Evolutionary conservation across 225 moss, liverwort and hornwort genomes (phyloP).

Genomic region (Thuidium tamariscinum): DNA sequence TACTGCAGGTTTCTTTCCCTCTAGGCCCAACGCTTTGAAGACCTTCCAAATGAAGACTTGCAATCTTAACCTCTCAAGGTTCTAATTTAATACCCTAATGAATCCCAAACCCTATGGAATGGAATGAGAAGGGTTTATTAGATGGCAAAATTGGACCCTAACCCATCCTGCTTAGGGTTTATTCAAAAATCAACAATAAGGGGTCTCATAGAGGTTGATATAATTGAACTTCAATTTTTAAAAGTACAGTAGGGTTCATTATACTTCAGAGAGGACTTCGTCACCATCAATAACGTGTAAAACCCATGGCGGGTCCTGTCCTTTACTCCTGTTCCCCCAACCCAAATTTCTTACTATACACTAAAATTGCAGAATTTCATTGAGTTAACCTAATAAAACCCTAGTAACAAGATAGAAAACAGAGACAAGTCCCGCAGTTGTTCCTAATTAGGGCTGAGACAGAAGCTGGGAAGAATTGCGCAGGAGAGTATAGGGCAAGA

Average conservation of each 20-base stretch:
- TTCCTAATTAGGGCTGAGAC: neutral
- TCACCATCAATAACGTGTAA: neutral
- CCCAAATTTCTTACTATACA: neutral
- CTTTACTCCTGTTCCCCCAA: neutral
- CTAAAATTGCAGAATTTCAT: neutral
- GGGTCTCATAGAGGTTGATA: neutral
- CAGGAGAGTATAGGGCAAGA: neutral
- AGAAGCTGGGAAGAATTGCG: neutral
- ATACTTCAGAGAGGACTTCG: neutral
- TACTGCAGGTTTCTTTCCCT: neutral
- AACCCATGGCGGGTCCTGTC: neutral
- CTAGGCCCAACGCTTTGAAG: neutral
- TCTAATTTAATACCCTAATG: neutral
- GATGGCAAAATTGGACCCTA: too few relatives aligned
- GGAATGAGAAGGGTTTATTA: neutral
- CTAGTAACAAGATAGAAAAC: neutral
- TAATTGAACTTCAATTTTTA: too few relatives aligned
- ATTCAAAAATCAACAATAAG: neutral
- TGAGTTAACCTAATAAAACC: neutral
- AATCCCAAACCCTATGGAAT: neutral
- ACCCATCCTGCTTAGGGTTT: neutral
- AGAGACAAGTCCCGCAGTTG: neutral
- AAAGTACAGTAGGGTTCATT: neutral
- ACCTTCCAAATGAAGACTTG: neutral
- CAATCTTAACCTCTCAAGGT: neutral